phyloP scores from a whole-genome alignment of 2,329 filamentous ascomycete genomes.

The Ophiostoma australiae region DNA sequence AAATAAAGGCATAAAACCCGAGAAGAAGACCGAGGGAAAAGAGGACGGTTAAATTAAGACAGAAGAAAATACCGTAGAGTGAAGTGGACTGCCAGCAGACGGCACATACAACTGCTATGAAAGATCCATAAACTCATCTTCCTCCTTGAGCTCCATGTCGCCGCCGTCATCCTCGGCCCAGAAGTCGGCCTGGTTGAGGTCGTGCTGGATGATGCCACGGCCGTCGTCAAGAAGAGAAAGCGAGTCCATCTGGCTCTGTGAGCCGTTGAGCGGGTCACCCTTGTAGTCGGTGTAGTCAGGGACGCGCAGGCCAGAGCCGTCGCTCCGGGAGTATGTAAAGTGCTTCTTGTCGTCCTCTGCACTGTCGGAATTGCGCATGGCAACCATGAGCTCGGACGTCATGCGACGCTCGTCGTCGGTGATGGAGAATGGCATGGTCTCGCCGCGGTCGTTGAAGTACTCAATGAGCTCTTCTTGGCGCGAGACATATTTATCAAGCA shows the following conservation, averaged over 20 bases:
- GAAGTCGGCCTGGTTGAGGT: constrained; percentile 53
- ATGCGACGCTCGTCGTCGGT: constrained; percentile 93
- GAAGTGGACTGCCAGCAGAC: background rate
- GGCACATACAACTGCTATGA: background rate
- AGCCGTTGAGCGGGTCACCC: constrained; percentile 65
- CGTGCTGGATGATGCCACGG: constrained; percentile 38
- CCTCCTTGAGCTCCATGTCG: constrained; percentile 43
- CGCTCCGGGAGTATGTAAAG: constrained; percentile 77
- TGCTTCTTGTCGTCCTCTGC: constrained; percentile 28
- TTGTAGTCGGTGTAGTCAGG: constrained; percentile 90
- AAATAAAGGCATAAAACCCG: background rate
- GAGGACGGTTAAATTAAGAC: constrained; percentile 9
- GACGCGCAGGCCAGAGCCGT: constrained; percentile 81
- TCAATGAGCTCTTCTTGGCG: constrained; percentile 84
- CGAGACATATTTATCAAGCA: constrained; percentile 81
- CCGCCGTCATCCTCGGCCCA: constrained; percentile 68
- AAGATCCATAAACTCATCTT: constrained; percentile 29
- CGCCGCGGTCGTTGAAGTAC: constrained; percentile 65
- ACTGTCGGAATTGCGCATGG: constrained; percentile 71
- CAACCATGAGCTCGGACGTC: constrained; percentile 86
- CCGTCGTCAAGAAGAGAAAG: constrained; percentile 37
- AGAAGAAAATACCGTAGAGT: background rate
- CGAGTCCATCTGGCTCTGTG: constrained; percentile 36
- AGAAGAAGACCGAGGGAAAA: constrained; percentile 24
- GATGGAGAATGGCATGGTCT: constrained; percentile 71